These are phyloP conservation scores for Otatea glauca DNA, from an alignment of 176 grass and related monocot genomes.

Conservation along the genomic window DNA sequence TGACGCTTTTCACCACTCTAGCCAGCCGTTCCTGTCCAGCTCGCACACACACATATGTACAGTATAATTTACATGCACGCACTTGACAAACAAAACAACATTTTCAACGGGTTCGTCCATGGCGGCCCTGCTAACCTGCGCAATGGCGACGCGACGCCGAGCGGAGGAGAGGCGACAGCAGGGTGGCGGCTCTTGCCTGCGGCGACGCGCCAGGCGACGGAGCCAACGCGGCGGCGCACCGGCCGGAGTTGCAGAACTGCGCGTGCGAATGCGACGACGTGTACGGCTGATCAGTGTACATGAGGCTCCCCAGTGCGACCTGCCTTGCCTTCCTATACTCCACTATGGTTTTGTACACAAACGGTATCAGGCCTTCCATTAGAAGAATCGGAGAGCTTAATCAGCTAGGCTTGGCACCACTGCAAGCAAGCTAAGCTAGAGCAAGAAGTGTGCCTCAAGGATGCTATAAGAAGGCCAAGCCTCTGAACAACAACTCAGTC, in stretches of 20 bases:
- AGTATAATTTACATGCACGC: too few relatives aligned
- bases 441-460: conserved; percentile 29
- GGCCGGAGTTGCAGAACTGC: not conserved
- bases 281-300: not conserved
- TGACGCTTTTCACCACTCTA: not conserved
- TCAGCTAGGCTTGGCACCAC: not conserved
- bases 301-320: conserved; percentile 11
- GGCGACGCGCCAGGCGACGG: not conserved
- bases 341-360: conserved; percentile 49
- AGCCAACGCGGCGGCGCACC: conserved; percentile 3
- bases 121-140: conserved; percentile 29
- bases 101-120: not conserved
- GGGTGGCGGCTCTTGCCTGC: not conserved
- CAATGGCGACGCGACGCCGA: conserved; percentile 1
- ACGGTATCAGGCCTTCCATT: conserved; percentile 59
- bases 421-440: not conserved
- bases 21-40: not conserved
- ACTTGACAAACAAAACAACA: not conserved
- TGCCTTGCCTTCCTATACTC: conserved; percentile 45
- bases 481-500: not conserved
- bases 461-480: conserved; percentile 44
- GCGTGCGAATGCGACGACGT: not conserved
- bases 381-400: not conserved
- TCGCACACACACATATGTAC: not conserved
- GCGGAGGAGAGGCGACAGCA: conserved; percentile 46